A percentile compares a stretch with the other conserved stretches of the same genome.
Conservation (phyloP, 192 early-diverging fungal species). For the Chytriomyces sp. region DNA sequence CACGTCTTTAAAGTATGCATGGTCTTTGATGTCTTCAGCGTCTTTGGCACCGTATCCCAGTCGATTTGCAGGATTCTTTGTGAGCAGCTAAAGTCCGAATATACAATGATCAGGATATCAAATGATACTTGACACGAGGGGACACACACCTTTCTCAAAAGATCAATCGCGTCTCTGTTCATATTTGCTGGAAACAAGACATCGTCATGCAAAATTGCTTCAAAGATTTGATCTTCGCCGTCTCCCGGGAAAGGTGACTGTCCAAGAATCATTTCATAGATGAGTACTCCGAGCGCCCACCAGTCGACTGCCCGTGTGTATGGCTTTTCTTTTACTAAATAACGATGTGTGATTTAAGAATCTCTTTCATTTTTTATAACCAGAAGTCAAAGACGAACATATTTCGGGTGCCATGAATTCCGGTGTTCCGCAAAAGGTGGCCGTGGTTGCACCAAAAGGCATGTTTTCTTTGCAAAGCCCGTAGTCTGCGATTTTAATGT, state of each 20-base stretch:
- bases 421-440: constrained; percentile 97
- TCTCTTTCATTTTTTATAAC: not conserved
- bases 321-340: constrained; percentile 73
- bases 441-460: constrained; percentile 82
- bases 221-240: constrained; percentile 98
- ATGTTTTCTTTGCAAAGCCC: constrained; percentile 98
- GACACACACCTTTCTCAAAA: constrained; percentile 76
- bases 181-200: constrained; percentile 94
- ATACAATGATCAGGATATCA: constrained; percentile 19
- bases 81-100: constrained; percentile 69
- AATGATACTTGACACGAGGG: constrained; percentile 7
- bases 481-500: constrained; percentile 98
- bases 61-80: constrained; percentile 83
- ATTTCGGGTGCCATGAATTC: constrained; percentile 99
- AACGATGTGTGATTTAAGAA: constrained; percentile 7
- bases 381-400: constrained; percentile 33
- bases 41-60: constrained; percentile 83
- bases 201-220: constrained; percentile 95
- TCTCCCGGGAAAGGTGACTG: constrained; percentile 90
- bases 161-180: constrained; percentile 88
- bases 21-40: constrained; percentile 90
- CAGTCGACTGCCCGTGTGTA: constrained; percentile 98
- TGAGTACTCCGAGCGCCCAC: constrained; percentile 87
- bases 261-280: constrained; percentile 70
- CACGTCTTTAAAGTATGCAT: constrained; percentile 92